A percentile compares a stretch with the other conserved stretches of the same genome.
Conservation (phyloP, 1,284 basidiomycete genomes). For the Cutaneotrichosporon mucoides region DNA sequence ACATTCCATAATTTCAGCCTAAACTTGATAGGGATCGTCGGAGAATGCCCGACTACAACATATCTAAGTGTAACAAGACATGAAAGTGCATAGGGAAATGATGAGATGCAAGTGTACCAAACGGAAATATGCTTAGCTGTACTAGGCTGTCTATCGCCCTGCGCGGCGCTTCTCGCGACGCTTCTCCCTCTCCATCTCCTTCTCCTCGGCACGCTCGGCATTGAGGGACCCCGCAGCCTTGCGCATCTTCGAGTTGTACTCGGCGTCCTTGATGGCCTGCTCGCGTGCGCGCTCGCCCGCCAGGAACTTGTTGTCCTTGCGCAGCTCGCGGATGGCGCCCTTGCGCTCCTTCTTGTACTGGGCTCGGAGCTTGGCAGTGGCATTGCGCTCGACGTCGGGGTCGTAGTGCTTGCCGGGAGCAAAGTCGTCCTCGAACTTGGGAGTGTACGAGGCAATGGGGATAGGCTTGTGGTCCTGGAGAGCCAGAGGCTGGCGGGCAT, state of each 20-base stretch:
- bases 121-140: too few relatives aligned
- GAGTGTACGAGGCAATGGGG: constrained; percentile 86
- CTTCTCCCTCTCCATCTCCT: constrained; percentile 75
- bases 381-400: constrained; percentile 88
- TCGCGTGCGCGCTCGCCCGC: constrained; percentile 79
- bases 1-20: too few relatives aligned
- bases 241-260: constrained; percentile 75
- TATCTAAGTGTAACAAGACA: too few relatives aligned
- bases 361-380: constrained; percentile 75
- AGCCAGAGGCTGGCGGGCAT: constrained; percentile 70
- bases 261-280: constrained; percentile 74
- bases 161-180: constrained; percentile 64
- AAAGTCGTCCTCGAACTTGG: constrained; percentile 84
- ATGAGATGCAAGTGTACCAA: too few relatives aligned
- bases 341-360: constrained; percentile 95
- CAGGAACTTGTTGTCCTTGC: constrained; percentile 92
- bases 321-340: constrained; percentile 91
- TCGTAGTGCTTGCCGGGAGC: constrained; percentile 71
- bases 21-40: too few relatives aligned
- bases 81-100: too few relatives aligned
- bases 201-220: constrained; percentile 90
- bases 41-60: too few relatives aligned
- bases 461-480: constrained; percentile 96
- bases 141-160: background rate
- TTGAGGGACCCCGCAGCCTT: constrained; percentile 77